Percentiles rank a stretch among this genome's conserved stretches.
Conservation (phyloP, 306 rosid genomes). For the Lathyrus sativus region DNA sequence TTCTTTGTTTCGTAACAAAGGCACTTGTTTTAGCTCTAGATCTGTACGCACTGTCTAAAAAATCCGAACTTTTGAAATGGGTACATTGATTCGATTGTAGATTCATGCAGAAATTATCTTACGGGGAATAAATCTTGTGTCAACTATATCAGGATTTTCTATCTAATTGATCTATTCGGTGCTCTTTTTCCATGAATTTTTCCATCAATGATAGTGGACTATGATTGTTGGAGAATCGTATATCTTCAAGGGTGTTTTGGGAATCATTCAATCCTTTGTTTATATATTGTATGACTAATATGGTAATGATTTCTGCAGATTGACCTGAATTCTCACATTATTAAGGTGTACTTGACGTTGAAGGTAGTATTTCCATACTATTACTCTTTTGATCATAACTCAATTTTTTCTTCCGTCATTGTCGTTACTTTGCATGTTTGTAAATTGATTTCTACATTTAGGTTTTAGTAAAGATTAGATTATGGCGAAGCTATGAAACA, state of each 20-base stretch:
- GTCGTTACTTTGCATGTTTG: conserved; percentile 12
- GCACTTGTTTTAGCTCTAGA: conserved; percentile 5
- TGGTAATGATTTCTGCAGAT: conserved; percentile 61
- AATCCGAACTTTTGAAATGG: conserved; percentile 27
- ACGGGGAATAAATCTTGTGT: not conserved
- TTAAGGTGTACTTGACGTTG: conserved; percentile 82
- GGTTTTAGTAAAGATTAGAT: too few species aligned
- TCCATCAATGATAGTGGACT: not conserved
- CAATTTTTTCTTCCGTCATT: conserved; percentile 7
- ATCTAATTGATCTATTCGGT: not conserved
- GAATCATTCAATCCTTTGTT: conserved; percentile 9
- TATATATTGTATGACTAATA: conserved; percentile 36
- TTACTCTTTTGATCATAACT: conserved; percentile 14
- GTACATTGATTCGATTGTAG: not conserved
- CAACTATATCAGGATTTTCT: not conserved
- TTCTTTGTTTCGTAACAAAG: not conserved
- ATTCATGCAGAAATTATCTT: not conserved
- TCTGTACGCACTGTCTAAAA: conserved; percentile 18
- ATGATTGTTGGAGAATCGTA: conserved; percentile 14
- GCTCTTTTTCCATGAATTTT: not conserved
- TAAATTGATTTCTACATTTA: conserved; percentile 21
- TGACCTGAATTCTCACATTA: conserved; percentile 82
- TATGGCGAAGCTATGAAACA: not conserved
- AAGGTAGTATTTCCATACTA: conserved; percentile 56
- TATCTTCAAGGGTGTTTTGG: conserved; percentile 20